Evolutionary conservation across 1,284 basidiomycete genomes (phyloP).

Genomic region (Anthracocystis walkeri): DNA sequence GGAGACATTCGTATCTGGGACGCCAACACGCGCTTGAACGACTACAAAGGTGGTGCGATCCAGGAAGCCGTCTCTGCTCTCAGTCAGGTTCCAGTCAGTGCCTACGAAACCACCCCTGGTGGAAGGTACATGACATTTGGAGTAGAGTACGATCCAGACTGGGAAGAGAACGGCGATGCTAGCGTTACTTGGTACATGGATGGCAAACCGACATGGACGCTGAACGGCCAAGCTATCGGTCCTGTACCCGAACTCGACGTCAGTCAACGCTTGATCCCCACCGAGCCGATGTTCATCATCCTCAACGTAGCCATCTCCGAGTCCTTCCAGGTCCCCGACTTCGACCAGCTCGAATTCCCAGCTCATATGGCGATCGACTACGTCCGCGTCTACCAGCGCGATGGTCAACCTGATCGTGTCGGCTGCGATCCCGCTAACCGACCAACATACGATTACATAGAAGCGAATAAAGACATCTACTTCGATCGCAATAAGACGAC

Average conservation of each 20-base stretch:
- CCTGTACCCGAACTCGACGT: slow-evolving; percentile 55
- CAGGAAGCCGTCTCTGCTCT: slow-evolving; percentile 68
- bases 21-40: slow-evolving; percentile 54
- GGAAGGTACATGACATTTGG: slow-evolving; percentile 60
- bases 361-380: slow-evolving; percentile 71
- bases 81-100: slow-evolving; percentile 54
- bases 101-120: slow-evolving; percentile 48
- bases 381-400: slow-evolving; percentile 72
- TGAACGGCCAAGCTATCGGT: slow-evolving; percentile 48
- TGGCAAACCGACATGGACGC: slow-evolving; percentile 62
- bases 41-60: slow-evolving; percentile 64
- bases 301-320: slow-evolving; percentile 68
- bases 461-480: slow-evolving; percentile 65
- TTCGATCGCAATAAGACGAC: slow-evolving; percentile 61
- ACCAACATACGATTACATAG: slow-evolving; percentile 68
- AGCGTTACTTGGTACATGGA: slow-evolving; percentile 66
- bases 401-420: slow-evolving; percentile 67
- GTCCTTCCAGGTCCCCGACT: slow-evolving; percentile 71
- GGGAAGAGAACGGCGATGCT: slow-evolving; percentile 56
- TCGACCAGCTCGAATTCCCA: slow-evolving; percentile 70
- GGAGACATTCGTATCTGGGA: slow-evolving; percentile 58
- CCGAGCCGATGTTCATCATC: slow-evolving; percentile 64
- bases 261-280: slow-evolving; percentile 55
- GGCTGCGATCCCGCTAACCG: slow-evolving; percentile 65
- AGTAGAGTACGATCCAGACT: slow-evolving; percentile 68